Percentiles rank a stretch among this genome's conserved stretches.
phyloP scores from a whole-genome alignment of 192 early-diverging fungal species.

The Geranomyces variabilis region DNA sequence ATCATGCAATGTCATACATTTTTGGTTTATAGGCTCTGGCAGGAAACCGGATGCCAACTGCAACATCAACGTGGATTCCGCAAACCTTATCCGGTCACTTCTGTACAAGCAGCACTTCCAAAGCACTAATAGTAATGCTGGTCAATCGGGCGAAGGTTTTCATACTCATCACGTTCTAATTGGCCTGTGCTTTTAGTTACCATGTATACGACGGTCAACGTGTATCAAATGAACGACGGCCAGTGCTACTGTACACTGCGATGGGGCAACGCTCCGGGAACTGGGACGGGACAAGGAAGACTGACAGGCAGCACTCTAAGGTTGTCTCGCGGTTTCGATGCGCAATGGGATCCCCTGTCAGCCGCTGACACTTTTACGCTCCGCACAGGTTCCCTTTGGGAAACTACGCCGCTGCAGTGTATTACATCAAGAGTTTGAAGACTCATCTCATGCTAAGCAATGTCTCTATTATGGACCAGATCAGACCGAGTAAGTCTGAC shows the following conservation, averaged over 20 bases:
- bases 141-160: background rate
- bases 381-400: constrained; percentile 42
- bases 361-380: no score
- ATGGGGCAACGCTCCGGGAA: constrained; percentile 38
- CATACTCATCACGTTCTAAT: background rate
- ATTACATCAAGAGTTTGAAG: constrained; percentile 32
- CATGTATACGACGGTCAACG: constrained; percentile 38
- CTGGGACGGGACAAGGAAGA: constrained; percentile 21
- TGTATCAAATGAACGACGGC: constrained; percentile 32
- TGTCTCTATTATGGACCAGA: constrained; percentile 12
- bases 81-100: constrained; percentile 29
- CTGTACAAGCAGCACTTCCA: constrained; percentile 15
- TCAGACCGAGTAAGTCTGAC: background rate
- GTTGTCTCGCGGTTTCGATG: background rate
- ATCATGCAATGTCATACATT: background rate
- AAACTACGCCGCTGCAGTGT: constrained; percentile 29
- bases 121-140: background rate
- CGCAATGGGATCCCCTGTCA: no score
- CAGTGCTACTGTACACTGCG: constrained; percentile 35
- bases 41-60: constrained; percentile 4
- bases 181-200: constrained; percentile 1
- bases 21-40: background rate
- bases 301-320: constrained; percentile 18
- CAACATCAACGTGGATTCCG: constrained; percentile 17
- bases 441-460: constrained; percentile 20